phyloP scores from a whole-genome alignment of 108 stramenopile species.

The Cyclotella choctawhatcheeana region DNA sequence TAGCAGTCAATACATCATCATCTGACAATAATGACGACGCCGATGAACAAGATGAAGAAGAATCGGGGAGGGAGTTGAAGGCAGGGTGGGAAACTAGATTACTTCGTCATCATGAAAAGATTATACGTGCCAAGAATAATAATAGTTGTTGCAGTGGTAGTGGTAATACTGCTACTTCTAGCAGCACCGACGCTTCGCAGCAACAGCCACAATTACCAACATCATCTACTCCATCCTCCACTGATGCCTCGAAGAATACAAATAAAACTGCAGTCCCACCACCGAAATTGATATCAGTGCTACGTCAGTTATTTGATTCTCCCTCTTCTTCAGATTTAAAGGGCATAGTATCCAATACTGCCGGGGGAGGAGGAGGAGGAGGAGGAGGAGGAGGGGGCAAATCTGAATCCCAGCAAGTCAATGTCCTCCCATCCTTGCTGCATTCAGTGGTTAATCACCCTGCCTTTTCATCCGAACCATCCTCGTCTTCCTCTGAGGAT shows the following conservation, averaged over 20 bases:
- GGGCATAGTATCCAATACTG: slow-evolving; percentile 13
- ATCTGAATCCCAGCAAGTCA: background rate
- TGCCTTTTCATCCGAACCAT: slow-evolving; percentile 9
- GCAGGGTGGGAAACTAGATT: slow-evolving; percentile 45
- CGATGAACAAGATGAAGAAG: background rate
- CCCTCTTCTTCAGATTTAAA: slow-evolving; percentile 16
- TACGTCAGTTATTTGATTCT: slow-evolving; percentile 55
- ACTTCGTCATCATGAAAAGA: slow-evolving; percentile 71
- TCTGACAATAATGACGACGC: background rate
- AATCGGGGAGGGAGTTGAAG: background rate
- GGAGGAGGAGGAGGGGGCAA: background rate
- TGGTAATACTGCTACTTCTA: no score
- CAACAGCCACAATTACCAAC: background rate
- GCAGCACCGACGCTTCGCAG: no score
- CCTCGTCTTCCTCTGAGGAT: background rate
- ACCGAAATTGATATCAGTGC: slow-evolving; percentile 58
- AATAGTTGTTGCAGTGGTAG: slow-evolving; percentile 4
- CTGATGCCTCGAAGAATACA: background rate
- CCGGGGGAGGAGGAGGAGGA: background rate
- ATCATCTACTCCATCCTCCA: background rate
- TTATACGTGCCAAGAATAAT: slow-evolving; percentile 49
- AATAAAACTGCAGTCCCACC: slow-evolving; percentile 50
- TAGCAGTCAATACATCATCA: slow-evolving; percentile 7
- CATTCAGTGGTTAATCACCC: slow-evolving; percentile 23
- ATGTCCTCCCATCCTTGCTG: slow-evolving; percentile 26